Evolutionary conservation across 2,329 filamentous ascomycete genomes (phyloP), one percentile per base, ranked within the genome.

Genomic region (Diplodia mutila): DNA sequence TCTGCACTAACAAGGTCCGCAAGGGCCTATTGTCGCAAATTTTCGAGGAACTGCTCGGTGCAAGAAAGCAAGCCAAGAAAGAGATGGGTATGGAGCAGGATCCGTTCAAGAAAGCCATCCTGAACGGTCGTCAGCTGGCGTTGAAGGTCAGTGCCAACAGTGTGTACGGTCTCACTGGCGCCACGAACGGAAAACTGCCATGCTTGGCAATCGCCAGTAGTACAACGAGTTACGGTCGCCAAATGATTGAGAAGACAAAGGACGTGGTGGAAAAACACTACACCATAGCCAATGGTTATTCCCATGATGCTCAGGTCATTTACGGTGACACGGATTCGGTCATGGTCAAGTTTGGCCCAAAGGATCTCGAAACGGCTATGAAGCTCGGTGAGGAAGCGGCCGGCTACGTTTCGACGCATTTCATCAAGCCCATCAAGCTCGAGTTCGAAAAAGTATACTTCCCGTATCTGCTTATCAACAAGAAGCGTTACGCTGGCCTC

Each of bases 381-480:
- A 93, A 91, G 75, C 84, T 99, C 27, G 95, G 95, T n/a, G 87
- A 97, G 75, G 94, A 99, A 78, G 95, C 95, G 12, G 91, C 95
- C 0, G 85, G 90, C 23, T 96, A 85, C 73, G 95, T 99, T 49
- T 97, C 95, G 4, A 86, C 87, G 54, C 97, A 97, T 78, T 99
- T 99, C 77, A 84, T 94, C 78, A 96, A 95, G 76, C 95, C 95
- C 4, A 99, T 99, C 85, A 99, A 98, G 82, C 87, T 99, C 37
- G 95, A 99, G 79, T 99, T 99, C 80, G 95, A 99, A 79, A 99
- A 99, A 81, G 94, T 99, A 0, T 99, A 99, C 81, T 99, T 91
- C 78, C 95, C 95, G 0, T 99, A 99, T 77, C 85, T 99, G 39
- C 86, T 99, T 63, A 99, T 99, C 88, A 99, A 99, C 88, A 99